Conservation (phyloP, 768 basidiomycete species). For the Coprinopsis marcescibilis region DNA sequence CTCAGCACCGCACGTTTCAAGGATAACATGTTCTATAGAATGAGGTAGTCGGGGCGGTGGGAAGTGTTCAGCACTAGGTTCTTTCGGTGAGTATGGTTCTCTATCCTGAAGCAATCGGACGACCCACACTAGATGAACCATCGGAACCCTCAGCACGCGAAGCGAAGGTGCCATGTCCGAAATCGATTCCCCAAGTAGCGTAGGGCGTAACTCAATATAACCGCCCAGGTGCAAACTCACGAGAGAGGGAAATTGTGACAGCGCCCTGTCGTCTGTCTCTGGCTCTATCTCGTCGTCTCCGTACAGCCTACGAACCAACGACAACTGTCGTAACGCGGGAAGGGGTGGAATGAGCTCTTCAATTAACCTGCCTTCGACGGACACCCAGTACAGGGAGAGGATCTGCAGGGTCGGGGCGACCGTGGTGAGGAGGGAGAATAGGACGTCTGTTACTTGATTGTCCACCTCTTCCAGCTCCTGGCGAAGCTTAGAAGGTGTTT, state of each 20-base stretch:
- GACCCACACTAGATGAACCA: background rate
- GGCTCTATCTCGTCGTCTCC: conserved; percentile 4
- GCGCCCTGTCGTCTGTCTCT: conserved; percentile 1
- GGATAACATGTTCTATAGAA: too few relatives aligned
- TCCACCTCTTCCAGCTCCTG: background rate
- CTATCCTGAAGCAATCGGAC: too few relatives aligned
- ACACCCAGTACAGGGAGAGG: conserved; percentile 3
- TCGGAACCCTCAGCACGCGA: background rate
- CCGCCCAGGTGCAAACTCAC: conserved; percentile 4
- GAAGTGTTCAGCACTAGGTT: too few relatives aligned
- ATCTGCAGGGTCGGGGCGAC: conserved; percentile 1
- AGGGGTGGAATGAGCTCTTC: conserved; percentile 6
- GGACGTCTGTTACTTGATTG: background rate
- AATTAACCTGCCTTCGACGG: background rate
- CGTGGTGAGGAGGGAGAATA: background rate
- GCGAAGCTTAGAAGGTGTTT: background rate
- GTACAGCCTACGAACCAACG: background rate
- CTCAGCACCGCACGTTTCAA: too few relatives aligned
- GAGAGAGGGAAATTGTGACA: conserved; percentile 1
- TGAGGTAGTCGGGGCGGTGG: too few relatives aligned
- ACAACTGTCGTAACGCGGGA: conserved; percentile 1
- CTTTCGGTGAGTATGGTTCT: too few relatives aligned
- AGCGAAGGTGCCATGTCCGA: conserved; percentile 2
- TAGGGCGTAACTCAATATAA: conserved; percentile 1
- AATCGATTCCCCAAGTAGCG: background rate